A percentile compares a stretch with the other conserved stretches of the same genome.
Conservation (phyloP, 805 yeast genomes). For the Debaryomyces maramus region DNA sequence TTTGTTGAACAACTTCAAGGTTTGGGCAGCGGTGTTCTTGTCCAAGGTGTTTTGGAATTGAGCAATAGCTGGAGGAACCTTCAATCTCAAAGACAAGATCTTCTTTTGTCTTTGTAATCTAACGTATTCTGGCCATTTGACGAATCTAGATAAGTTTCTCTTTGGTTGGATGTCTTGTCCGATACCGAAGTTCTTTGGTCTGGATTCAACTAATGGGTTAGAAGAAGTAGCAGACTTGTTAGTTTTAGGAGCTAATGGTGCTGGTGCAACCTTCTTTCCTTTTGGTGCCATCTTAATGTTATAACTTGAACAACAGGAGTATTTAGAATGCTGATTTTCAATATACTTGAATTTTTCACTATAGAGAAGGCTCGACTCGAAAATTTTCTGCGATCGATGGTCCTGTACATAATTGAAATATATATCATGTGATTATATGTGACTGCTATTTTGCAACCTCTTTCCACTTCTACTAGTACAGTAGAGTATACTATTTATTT, state of each 20-base stretch:
- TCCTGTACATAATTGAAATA: not conserved
- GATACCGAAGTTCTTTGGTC: constrained; percentile 93
- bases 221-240: constrained; percentile 35
- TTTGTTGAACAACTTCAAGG: constrained; percentile 97
- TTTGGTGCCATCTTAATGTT: constrained; percentile 37
- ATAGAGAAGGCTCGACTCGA: not conserved
- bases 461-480: too few relatives aligned
- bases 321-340: not conserved
- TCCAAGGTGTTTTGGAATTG: constrained; percentile 96
- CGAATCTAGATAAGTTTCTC: constrained; percentile 95
- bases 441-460: constrained; percentile 10
- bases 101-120: constrained; percentile 99
- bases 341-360: constrained; percentile 1
- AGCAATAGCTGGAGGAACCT: constrained; percentile 98
- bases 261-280: constrained; percentile 91
- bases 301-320: constrained; percentile 1
- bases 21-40: constrained; percentile 97
- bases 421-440: constrained; percentile 4
- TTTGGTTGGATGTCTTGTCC: constrained; percentile 96
- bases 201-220: constrained; percentile 87
- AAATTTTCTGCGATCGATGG: not conserved
- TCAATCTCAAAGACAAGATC: constrained; percentile 90
- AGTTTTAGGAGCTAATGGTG: constrained; percentile 87
- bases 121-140: constrained; percentile 98
- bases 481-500: too few relatives aligned